A percentile compares a stretch with the other conserved stretches of the same genome.
Conservation (phyloP, 495 filamentous ascomycete species). For the Chaetomium cochliodes region DNA sequence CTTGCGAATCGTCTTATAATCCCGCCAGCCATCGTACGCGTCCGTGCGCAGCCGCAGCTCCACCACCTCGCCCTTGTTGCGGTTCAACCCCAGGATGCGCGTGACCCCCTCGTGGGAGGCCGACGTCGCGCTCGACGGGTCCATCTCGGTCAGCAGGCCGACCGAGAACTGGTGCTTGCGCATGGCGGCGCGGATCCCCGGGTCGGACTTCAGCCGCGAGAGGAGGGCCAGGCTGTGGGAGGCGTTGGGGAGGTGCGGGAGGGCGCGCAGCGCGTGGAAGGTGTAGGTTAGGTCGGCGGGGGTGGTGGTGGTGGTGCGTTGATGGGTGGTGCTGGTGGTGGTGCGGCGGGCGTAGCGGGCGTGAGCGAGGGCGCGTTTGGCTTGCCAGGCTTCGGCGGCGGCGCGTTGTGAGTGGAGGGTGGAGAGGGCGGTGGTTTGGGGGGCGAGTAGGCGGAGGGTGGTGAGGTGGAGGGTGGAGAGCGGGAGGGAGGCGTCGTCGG, state of each 20-base stretch:
- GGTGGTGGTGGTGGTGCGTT: slow-evolving; percentile 44
- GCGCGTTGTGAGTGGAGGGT: slow-evolving; percentile 44
- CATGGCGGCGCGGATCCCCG: slow-evolving; percentile 84
- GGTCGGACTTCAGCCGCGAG: slow-evolving; percentile 72
- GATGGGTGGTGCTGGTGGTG: slow-evolving; percentile 33
- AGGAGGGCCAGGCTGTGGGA: slow-evolving; percentile 68
- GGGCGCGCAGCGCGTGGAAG: slow-evolving; percentile 74
- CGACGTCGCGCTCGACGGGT: slow-evolving; percentile 75
- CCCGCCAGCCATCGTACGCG: slow-evolving; percentile 87
- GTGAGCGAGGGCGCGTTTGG: slow-evolving; percentile 13
- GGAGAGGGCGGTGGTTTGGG: slow-evolving; percentile 52
- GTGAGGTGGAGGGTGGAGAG: slow-evolving; percentile 54
- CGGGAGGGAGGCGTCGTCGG: slow-evolving; percentile 38
- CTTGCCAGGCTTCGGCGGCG: slow-evolving; percentile 35
- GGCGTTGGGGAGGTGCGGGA: slow-evolving; percentile 75
- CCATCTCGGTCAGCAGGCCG: slow-evolving; percentile 91
- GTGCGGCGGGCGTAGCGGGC: slow-evolving; percentile 38
- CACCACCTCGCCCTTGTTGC: slow-evolving; percentile 85
- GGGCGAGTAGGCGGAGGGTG: slow-evolving; percentile 64
- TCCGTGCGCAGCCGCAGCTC: slow-evolving; percentile 89
- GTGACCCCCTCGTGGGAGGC: slow-evolving; percentile 61
- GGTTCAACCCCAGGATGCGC: slow-evolving; percentile 81
- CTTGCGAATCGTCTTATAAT: slow-evolving; percentile 85
- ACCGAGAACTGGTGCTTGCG: slow-evolving; percentile 78
- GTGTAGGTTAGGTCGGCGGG: slow-evolving; percentile 65